Percentiles rank a stretch among this genome's conserved stretches.
Conservation (phyloP, 805 yeast genomes). For the Yarrowia sp. region DNA sequence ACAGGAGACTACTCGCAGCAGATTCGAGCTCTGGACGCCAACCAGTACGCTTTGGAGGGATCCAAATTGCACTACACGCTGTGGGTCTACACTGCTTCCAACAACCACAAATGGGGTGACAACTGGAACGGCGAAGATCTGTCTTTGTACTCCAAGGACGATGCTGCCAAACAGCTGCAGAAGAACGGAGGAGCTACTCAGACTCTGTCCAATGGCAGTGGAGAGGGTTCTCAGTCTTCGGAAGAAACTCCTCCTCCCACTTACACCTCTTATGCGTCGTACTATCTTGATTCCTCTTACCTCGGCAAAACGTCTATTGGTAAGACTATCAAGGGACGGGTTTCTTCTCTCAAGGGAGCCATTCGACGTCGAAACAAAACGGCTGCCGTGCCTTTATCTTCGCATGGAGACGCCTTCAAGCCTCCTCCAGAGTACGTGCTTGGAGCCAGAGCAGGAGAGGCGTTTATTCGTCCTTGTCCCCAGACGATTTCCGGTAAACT, state of each 20-base stretch:
- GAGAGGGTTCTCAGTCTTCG: not conserved
- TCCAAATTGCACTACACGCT: constrained; percentile 66
- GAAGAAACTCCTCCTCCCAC: not conserved
- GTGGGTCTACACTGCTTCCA: constrained; percentile 79
- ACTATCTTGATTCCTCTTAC: not conserved
- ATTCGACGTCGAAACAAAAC: constrained; percentile 1
- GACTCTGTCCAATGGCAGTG: not conserved
- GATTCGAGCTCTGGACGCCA: constrained; percentile 77
- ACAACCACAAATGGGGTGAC: constrained; percentile 85
- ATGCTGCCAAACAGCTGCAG: constrained; percentile 6
- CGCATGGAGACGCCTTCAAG: constrained; percentile 11
- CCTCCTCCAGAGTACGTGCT: constrained; percentile 21
- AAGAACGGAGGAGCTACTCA: not conserved
- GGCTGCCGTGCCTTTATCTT: not conserved
- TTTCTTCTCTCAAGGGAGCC: not conserved
- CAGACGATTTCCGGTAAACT: constrained; percentile 60
- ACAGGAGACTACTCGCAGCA: constrained; percentile 70
- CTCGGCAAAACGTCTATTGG: constrained; percentile 8
- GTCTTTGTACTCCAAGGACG: constrained; percentile 66
- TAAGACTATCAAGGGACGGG: not conserved
- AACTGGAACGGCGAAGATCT: constrained; percentile 92
- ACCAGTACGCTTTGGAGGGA: constrained; percentile 74
- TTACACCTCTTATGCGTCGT: constrained; percentile 2
- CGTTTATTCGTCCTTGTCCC: constrained; percentile 76
- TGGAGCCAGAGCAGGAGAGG: constrained; percentile 39